A percentile compares a stretch with the other conserved stretches of the same genome.
Conservation (phyloP, 129 eudicot species). For the Silybum marianum region DNA sequence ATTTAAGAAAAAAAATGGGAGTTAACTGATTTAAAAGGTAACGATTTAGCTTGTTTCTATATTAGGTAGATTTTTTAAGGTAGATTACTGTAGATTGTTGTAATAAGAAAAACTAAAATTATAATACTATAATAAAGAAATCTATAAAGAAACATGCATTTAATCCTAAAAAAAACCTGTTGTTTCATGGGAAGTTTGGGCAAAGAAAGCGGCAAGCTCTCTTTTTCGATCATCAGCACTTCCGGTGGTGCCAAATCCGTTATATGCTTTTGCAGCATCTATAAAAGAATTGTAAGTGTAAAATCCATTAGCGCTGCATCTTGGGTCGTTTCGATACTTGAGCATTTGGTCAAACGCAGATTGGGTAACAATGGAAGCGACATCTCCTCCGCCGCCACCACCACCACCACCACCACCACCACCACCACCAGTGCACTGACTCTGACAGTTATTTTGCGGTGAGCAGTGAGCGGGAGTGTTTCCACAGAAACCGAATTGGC, state of each 20-base stretch:
- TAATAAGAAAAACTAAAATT: too few relatives aligned
- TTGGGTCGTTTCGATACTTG: constrained; percentile 35
- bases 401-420: constrained; percentile 13
- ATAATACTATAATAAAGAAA: too few relatives aligned
- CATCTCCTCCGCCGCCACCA: not conserved
- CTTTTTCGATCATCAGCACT: constrained; percentile 26
- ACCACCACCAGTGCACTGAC: constrained; percentile 31
- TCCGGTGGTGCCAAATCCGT: constrained; percentile 42
- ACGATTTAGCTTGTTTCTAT: too few relatives aligned
- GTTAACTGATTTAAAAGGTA: too few relatives aligned
- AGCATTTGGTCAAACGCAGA: constrained; percentile 41
- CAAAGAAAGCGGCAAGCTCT: constrained; percentile 54
- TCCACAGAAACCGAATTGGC: constrained; percentile 48
- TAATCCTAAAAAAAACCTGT: too few relatives aligned
- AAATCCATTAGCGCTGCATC: constrained; percentile 43
- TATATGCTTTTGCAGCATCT: constrained; percentile 33
- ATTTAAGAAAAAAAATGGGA: too few relatives aligned
- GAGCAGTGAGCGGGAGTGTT: constrained; percentile 28
- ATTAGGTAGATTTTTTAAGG: too few relatives aligned
- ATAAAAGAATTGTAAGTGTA: constrained; percentile 43
- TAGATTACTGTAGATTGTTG: too few relatives aligned
- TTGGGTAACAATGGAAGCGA: constrained; percentile 24
- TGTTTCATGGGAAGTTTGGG: constrained; percentile 53
- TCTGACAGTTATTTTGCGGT: constrained; percentile 24
- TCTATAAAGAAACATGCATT: too few relatives aligned